These are phyloP conservation scores for Neurospora sp. DNA, from an alignment of 495 filamentous ascomycete genomes.

Conservation along the genomic window DNA sequence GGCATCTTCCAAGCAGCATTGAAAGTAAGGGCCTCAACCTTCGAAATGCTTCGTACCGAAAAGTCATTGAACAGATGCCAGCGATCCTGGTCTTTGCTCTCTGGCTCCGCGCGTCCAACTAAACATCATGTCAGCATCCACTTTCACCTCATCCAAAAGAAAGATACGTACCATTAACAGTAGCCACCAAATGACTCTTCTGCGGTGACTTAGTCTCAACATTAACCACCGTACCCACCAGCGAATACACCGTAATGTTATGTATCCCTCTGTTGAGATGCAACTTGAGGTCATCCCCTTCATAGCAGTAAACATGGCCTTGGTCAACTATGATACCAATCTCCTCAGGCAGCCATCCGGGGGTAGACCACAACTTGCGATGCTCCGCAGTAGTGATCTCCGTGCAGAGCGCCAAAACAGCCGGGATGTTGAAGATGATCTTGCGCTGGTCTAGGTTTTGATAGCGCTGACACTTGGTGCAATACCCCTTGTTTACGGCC, in stretches of 20 bases:
- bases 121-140: background rate
- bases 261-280: slow-evolving; percentile 52
- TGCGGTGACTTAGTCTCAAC: slow-evolving; percentile 74
- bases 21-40: slow-evolving; percentile 76
- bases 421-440: slow-evolving; percentile 67
- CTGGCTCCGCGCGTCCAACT: slow-evolving; percentile 54
- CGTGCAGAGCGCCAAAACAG: slow-evolving; percentile 74
- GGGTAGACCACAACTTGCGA: slow-evolving; percentile 71
- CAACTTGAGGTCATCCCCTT: slow-evolving; percentile 72
- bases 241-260: slow-evolving; percentile 72
- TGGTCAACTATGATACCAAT: slow-evolving; percentile 77
- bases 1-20: slow-evolving; percentile 86
- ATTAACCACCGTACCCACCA: slow-evolving; percentile 84
- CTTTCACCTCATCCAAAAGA: background rate
- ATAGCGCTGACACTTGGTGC: slow-evolving; percentile 75
- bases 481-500: slow-evolving; percentile 77
- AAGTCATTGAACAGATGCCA: slow-evolving; percentile 99
- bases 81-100: slow-evolving; percentile 42
- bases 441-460: slow-evolving; percentile 71
- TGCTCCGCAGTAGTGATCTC: slow-evolving; percentile 60
- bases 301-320: slow-evolving; percentile 78
- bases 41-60: slow-evolving; percentile 66
- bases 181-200: slow-evolving; percentile 82
- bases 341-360: slow-evolving; percentile 83
- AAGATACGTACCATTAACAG: slow-evolving; percentile 52